Evolutionary conservation across 179 eudicot species (phyloP), one percentile per base, ranked within the genome.

Genomic region (Patellifolia procumbens): DNA sequence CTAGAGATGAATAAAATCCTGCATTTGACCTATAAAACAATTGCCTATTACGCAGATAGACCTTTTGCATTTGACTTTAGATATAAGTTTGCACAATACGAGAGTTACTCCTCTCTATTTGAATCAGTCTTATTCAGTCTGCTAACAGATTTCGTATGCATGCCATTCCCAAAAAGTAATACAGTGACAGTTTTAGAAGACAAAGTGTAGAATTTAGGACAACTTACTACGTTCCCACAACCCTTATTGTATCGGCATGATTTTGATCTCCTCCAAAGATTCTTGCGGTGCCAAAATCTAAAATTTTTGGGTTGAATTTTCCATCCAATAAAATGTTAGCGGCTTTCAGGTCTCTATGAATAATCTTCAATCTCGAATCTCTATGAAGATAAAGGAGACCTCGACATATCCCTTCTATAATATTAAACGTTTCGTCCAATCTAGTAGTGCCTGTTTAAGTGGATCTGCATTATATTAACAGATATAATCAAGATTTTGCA

Each of bases 161-260:
- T n/a, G n/a, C n/a, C n/a, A n/a, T n/a, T n/a, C n/a, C n/a, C n/a
- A n/a, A n/a, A n/a, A n/a, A n/a, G n/a, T n/a, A n/a, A n/a, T n/a
- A n/a, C n/a, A n/a, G n/a, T n/a, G n/a, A n/a, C n/a, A n/a, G n/a
- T n/a, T n/a, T n/a, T n/a, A n/a, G n/a, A n/a, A n/a, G n/a, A n/a
- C n/a, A 3, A 15, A 15, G 4, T 51, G 17, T 20, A 64, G 20
- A 26, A 59, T 34, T 58, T 15, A 60, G 2, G 68, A 43, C 86
- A n/a, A n/a, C 65, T 87, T 80, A 87, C 92, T 83, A 89, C 60
- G 90, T 87, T 69, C 92, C 92, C 5, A 89, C 86, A 2, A 89
- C 87, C 34, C 88, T 81, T 42, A 24, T 53, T 0, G 92, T 89
- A 35, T 75, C 85, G 16, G 75, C 87, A 75, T 81, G 78, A 68